Percentiles rank a stretch among this genome's conserved stretches.
Conservation (phyloP, 2,329 filamentous ascomycete species). For the Talaromyces amestolkiae region DNA sequence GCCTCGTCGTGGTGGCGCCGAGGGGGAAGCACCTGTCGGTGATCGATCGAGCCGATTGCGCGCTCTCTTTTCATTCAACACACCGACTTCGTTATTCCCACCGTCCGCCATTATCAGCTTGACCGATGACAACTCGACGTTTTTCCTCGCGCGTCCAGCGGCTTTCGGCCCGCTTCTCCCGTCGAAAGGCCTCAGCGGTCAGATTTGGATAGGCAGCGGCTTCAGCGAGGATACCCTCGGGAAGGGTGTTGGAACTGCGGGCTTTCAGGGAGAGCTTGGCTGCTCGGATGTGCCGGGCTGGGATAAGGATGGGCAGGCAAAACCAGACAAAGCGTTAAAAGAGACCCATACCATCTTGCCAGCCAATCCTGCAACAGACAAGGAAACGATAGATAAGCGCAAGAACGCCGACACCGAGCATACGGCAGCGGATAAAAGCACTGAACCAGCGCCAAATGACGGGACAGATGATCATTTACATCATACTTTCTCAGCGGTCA, state of each 20-base stretch:
- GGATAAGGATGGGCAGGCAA: constrained; percentile 56
- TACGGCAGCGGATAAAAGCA: constrained; percentile 25
- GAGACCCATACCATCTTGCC: constrained; percentile 26
- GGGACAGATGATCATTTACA: constrained; percentile 84
- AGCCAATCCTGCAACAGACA: constrained; percentile 26
- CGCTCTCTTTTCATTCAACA: constrained; percentile 67
- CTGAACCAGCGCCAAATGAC: constrained; percentile 52
- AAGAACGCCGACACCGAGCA: constrained; percentile 26
- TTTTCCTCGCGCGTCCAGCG: constrained; percentile 88
- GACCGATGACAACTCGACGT: constrained; percentile 96
- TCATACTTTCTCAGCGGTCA: constrained; percentile 48
- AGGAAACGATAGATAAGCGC: constrained; percentile 23
- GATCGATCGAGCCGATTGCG: constrained; percentile 49
- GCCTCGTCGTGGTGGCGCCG: constrained; percentile 37
- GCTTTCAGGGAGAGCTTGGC: constrained; percentile 78
- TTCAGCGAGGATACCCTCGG: constrained; percentile 76
- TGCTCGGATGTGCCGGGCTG: constrained; percentile 94
- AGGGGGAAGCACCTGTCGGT: constrained; percentile 33
- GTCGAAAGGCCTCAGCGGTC: constrained; percentile 73
- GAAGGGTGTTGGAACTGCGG: constrained; percentile 52
- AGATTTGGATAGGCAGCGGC: constrained; percentile 89
- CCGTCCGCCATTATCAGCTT: constrained; percentile 94
- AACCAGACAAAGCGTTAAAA: constrained; percentile 24
- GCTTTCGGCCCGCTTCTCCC: constrained; percentile 85
- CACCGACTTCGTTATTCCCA: constrained; percentile 84